Conservation (phyloP, 139 green algal species). For the Limnomonas spitsbergensis region DNA sequence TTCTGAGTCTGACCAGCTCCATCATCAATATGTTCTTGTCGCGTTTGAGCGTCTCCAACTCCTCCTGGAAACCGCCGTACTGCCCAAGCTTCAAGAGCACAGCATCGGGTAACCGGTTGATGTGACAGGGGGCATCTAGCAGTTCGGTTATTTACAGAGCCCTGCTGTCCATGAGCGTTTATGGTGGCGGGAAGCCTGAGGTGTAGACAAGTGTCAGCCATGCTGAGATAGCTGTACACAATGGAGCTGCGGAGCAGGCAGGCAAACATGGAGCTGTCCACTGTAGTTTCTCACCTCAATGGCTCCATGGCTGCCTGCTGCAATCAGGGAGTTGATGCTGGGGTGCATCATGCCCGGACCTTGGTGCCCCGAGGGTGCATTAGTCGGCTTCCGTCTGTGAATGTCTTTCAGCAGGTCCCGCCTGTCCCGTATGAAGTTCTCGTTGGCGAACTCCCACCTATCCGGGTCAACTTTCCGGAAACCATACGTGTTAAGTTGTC, state of each 20-base stretch:
- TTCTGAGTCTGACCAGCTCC: constrained; percentile 83
- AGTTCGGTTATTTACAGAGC: no score
- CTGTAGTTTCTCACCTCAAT: constrained; percentile 19
- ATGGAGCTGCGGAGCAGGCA: no score
- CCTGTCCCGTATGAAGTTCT: constrained; percentile 76
- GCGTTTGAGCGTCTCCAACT: constrained; percentile 80
- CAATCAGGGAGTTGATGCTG: constrained; percentile 9
- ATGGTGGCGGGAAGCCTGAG: no score
- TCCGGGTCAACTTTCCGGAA: constrained; percentile 96
- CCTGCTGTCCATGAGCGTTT: no score
- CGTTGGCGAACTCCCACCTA: constrained; percentile 95
- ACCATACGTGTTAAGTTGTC: constrained; percentile 97
- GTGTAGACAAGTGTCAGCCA: neutral
- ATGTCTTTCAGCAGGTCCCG: constrained; percentile 80
- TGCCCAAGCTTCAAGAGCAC: constrained; percentile 65
- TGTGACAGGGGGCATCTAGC: no score
- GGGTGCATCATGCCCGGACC: constrained; percentile 4
- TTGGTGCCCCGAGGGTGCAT: neutral
- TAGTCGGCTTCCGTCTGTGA: constrained; percentile 68
- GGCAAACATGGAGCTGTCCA: no score
- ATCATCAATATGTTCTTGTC: constrained; percentile 86
- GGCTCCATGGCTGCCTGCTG: neutral
- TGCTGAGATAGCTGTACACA: no score
- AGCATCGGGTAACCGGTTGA: neutral
- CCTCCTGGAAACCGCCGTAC: constrained; percentile 74